phyloP scores from a whole-genome alignment of 2,329 filamentous ascomycete genomes.

The Monosporascus ibericus region DNA sequence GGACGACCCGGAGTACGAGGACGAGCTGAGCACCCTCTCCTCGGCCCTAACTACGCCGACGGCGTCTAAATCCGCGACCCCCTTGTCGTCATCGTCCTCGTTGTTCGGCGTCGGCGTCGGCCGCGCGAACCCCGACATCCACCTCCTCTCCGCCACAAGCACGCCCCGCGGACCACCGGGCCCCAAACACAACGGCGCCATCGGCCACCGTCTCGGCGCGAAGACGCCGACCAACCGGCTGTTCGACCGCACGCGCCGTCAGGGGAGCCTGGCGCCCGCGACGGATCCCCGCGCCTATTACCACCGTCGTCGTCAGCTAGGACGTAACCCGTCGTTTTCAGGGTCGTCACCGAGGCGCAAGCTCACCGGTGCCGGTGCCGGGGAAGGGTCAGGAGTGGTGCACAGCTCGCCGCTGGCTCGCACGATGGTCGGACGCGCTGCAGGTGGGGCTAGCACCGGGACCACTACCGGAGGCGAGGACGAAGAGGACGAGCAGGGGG shows the following conservation, averaged over 20 bases:
- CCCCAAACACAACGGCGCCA: neutral
- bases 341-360: neutral
- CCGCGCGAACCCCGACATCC: neutral
- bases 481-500: neutral
- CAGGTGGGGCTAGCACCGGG: conserved; percentile 14
- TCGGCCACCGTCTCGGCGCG: conserved; percentile 1
- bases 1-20: conserved; percentile 15
- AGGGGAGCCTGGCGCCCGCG: conserved; percentile 6
- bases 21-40: conserved; percentile 17
- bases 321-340: too few species aligned
- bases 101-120: neutral
- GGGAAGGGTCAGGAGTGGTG: neutral
- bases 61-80: neutral
- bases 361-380: neutral
- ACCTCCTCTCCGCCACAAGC: neutral
- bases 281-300: conserved; percentile 14
- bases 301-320: too few species aligned
- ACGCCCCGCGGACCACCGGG: neutral
- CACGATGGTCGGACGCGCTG: conserved; percentile 9
- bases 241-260: conserved; percentile 1
- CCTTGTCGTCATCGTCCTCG: neutral
- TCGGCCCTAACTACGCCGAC: conserved; percentile 1
- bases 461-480: neutral
- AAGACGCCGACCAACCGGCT: neutral
- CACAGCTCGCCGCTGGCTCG: conserved; percentile 24